Evolutionary conservation across 352 stramenopile genomes (phyloP).

Genomic region (Phytophthora pistaciae): DNA sequence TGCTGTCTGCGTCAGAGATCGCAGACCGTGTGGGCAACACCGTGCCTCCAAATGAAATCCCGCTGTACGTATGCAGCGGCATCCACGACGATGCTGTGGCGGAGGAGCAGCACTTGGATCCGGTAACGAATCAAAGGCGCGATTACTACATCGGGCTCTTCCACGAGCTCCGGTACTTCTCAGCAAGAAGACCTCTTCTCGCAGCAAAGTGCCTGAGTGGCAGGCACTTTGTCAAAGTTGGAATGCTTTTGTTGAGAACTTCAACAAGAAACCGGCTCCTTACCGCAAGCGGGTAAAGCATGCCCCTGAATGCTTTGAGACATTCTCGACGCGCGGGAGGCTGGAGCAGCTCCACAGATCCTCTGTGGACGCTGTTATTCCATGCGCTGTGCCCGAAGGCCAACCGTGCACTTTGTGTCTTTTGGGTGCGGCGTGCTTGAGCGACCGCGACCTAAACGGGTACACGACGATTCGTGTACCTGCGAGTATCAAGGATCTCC

Average conservation of each 20-base stretch:
- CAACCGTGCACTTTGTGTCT: background rate
- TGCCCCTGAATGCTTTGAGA: background rate
- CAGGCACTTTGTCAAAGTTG: background rate
- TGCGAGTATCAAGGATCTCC: background rate
- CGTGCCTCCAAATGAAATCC: background rate
- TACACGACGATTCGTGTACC: background rate
- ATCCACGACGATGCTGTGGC: background rate
- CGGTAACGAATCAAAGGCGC: background rate
- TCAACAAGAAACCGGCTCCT: background rate
- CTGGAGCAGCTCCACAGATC: background rate
- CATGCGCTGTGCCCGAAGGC: background rate
- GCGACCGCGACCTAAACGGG: background rate
- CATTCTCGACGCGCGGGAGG: background rate
- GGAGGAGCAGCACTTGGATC: background rate
- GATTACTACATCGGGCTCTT: background rate
- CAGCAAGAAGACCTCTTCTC: background rate
- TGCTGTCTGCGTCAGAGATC: background rate
- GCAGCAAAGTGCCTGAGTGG: background rate
- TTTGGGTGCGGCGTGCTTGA: background rate
- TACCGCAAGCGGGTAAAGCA: background rate
- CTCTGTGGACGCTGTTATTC: background rate
- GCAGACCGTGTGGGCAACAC: background rate
- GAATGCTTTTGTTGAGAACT: background rate
- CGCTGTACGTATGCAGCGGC: background rate
- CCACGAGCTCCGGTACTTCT: background rate